Conservation (phyloP, 2,329 filamentous ascomycete genomes). For the Byssochlamys sp. region DNA sequence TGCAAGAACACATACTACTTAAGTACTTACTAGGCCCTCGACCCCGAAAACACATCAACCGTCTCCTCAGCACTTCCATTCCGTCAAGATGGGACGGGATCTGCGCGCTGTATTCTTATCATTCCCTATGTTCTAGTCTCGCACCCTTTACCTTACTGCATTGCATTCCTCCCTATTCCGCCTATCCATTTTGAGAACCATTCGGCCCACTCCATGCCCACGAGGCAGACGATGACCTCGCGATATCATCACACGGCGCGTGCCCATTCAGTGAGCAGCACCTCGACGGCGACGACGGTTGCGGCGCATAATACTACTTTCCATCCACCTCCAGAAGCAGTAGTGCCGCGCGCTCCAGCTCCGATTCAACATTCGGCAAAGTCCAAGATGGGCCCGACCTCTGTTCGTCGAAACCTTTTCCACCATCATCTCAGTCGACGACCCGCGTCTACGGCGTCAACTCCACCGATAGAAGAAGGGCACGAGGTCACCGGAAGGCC, state of each 20-base stretch:
- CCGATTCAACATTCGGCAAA: background rate
- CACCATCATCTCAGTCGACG: slow-evolving; percentile 35
- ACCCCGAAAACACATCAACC: background rate
- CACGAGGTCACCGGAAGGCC: background rate
- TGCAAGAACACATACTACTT: background rate
- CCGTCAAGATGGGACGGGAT: background rate
- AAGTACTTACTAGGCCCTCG: background rate
- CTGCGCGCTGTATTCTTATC: background rate
- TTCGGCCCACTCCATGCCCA: background rate
- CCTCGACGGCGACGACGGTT: background rate
- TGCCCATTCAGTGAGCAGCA: background rate
- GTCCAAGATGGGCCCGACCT: slow-evolving; percentile 19
- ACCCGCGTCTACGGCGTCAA: slow-evolving; percentile 22
- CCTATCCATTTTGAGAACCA: background rate
- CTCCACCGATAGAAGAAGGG: background rate
- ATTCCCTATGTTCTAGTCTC: background rate
- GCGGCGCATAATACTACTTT: background rate
- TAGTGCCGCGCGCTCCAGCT: background rate
- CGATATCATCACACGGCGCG: background rate
- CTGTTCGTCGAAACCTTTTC: slow-evolving; percentile 37
- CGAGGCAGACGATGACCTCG: background rate
- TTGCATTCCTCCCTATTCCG: background rate
- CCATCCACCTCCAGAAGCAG: background rate
- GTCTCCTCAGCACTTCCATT: background rate
- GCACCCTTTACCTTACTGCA: background rate